phyloP scores from a whole-genome alignment of 176 grass and related monocot genomes.

The Aegilops sharonensis region DNA sequence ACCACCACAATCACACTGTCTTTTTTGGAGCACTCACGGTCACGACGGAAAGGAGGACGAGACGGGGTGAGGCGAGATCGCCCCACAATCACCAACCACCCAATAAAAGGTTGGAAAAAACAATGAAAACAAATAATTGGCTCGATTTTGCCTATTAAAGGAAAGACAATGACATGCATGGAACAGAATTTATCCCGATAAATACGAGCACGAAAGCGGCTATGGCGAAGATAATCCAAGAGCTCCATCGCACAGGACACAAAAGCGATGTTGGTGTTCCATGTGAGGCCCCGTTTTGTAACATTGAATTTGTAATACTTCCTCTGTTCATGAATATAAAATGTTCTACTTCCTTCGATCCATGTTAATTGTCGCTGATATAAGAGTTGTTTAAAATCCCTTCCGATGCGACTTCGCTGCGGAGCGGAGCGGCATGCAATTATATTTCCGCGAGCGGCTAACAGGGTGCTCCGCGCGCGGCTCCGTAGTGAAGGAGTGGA shows the following conservation, averaged over 20 bases:
- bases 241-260: not conserved
- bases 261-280: not conserved
- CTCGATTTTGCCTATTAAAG: not conserved
- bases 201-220: not conserved
- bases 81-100: not conserved
- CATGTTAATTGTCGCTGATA: too few relatives aligned
- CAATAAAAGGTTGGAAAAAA: not conserved
- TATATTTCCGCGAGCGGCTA: too few relatives aligned
- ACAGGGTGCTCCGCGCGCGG: too few relatives aligned
- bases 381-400: too few relatives aligned
- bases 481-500: too few relatives aligned
- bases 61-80: too few relatives aligned
- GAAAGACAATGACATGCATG: not conserved
- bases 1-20: not conserved
- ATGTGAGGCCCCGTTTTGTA: not conserved
- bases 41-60: not conserved
- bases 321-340: too few relatives aligned
- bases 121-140: not conserved
- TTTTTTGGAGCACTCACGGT: not conserved
- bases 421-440: too few relatives aligned
- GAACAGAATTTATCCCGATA: not conserved
- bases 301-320: too few relatives aligned
- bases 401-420: too few relatives aligned
- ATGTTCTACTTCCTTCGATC: too few relatives aligned
- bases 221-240: not conserved